Evolutionary conservation across 306 rosid genomes (phyloP).

Genomic region (Macrotyloma uniflorum): DNA sequence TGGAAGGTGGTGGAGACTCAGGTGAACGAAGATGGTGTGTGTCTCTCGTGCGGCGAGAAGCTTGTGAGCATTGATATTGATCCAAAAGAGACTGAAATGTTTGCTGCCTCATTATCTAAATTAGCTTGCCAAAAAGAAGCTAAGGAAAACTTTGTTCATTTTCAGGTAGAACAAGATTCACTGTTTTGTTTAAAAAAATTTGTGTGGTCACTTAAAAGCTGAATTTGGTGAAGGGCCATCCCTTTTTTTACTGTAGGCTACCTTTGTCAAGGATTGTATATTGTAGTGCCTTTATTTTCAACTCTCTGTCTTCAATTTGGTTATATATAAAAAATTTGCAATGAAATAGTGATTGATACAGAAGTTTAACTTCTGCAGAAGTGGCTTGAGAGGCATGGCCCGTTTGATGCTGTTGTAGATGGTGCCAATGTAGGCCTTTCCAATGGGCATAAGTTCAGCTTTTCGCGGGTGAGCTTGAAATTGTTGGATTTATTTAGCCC

Average conservation of each 20-base stretch:
- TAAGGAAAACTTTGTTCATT: constrained; percentile 56
- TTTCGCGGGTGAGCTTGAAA: constrained; percentile 59
- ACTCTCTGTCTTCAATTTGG: constrained; percentile 35
- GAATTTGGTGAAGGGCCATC: constrained; percentile 27
- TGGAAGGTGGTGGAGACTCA: constrained; percentile 77
- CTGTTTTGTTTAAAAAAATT: constrained; percentile 28
- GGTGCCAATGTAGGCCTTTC: constrained; percentile 86
- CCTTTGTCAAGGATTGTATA: constrained; percentile 17
- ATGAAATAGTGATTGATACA: constrained; percentile 49
- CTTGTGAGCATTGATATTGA: constrained; percentile 92
- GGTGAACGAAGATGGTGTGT: constrained; percentile 61
- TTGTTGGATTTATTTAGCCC: constrained; percentile 24
- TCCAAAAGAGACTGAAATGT: constrained; percentile 74
- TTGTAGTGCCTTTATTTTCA: constrained; percentile 16
- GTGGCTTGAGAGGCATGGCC: constrained; percentile 83
- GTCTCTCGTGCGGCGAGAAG: constrained; percentile 64
- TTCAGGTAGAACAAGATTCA: constrained; percentile 62
- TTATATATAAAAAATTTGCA: constrained; percentile 30
- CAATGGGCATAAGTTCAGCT: constrained; percentile 55
- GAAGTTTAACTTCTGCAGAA: constrained; percentile 67
- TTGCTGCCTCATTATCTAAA: constrained; percentile 68
- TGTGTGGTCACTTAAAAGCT: constrained; percentile 21
- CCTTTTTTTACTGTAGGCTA: constrained; percentile 26
- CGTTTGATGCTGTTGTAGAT: constrained; percentile 89
- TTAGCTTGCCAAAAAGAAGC: constrained; percentile 71